Evolutionary conservation across 768 basidiomycete genomes (phyloP).

Genomic region (Leccinum broughii): DNA sequence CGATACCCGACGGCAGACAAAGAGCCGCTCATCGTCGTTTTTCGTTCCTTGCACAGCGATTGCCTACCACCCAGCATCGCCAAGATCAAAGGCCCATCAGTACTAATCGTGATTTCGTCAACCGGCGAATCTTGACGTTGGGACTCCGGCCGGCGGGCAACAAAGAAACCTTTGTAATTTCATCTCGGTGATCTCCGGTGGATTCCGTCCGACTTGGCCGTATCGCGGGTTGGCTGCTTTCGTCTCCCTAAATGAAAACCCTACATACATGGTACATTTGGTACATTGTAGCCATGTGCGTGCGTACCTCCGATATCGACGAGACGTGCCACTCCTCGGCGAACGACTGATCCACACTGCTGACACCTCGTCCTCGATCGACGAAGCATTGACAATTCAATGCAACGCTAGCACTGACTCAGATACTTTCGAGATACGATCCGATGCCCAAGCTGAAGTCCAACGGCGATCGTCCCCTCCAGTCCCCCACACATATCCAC

Average conservation of each 20-base stretch:
- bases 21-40: not conserved
- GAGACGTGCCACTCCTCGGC: conserved; percentile 7
- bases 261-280: not conserved
- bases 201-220: conserved; percentile 11
- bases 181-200: conserved; percentile 28
- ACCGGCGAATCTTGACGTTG: conserved; percentile 4
- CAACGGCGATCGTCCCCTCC: not conserved
- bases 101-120: not conserved
- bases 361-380: not conserved
- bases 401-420: not conserved
- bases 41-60: conserved; percentile 14
- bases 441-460: not conserved
- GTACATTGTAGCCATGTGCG: not conserved
- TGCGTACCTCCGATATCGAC: not conserved
- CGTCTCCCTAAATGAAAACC: not conserved
- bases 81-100: not conserved
- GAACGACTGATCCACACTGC: not conserved
- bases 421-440: not conserved
- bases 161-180: conserved; percentile 14
- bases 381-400: not conserved
- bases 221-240: conserved; percentile 5
- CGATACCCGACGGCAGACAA: not conserved
- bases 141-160: not conserved
- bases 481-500: not conserved
- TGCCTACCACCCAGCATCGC: conserved; percentile 8